These are phyloP conservation scores for Polyplosphaeria fusca DNA, from an alignment of 495 filamentous ascomycete genomes.

Conservation along the genomic window DNA sequence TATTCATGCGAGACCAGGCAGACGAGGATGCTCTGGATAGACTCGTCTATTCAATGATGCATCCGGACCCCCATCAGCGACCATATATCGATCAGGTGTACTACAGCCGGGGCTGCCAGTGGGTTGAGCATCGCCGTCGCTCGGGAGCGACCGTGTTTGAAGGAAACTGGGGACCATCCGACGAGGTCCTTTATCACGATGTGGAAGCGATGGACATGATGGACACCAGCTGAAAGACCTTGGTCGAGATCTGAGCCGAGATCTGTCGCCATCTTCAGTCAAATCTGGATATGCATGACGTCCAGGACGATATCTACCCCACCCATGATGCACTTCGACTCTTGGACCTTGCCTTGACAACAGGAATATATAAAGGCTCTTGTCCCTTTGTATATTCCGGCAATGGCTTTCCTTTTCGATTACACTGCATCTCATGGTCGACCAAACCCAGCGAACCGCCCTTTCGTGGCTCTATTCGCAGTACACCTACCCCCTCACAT, in stretches of 20 bases:
- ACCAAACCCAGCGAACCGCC: neutral
- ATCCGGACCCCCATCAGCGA: slow-evolving; percentile 66
- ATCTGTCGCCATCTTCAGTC: slow-evolving; percentile 5
- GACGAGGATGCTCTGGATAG: slow-evolving; percentile 72
- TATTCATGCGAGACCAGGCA: slow-evolving; percentile 74
- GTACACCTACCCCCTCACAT: neutral
- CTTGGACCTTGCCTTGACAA: neutral
- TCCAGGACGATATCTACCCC: neutral
- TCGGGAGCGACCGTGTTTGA: slow-evolving; percentile 90
- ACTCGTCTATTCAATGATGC: slow-evolving; percentile 87
- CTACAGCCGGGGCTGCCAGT: slow-evolving; percentile 62
- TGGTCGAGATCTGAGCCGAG: neutral
- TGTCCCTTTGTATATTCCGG: neutral
- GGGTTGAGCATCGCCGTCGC: slow-evolving; percentile 69
- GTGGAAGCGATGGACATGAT: slow-evolving; percentile 65
- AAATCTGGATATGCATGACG: slow-evolving; percentile 9
- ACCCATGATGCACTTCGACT: neutral
- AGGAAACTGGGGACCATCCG: slow-evolving; percentile 88
- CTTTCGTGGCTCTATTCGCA: neutral
- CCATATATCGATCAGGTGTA: slow-evolving; percentile 73
- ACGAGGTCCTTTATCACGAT: slow-evolving; percentile 60
- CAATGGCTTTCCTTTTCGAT: neutral
- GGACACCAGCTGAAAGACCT: slow-evolving; percentile 47
- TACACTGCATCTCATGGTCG: neutral
- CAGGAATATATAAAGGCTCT: neutral